Evolutionary conservation across 768 basidiomycete genomes (phyloP), one percentile per base, ranked within the genome.

Genomic region (Termitomyces sp.): DNA sequence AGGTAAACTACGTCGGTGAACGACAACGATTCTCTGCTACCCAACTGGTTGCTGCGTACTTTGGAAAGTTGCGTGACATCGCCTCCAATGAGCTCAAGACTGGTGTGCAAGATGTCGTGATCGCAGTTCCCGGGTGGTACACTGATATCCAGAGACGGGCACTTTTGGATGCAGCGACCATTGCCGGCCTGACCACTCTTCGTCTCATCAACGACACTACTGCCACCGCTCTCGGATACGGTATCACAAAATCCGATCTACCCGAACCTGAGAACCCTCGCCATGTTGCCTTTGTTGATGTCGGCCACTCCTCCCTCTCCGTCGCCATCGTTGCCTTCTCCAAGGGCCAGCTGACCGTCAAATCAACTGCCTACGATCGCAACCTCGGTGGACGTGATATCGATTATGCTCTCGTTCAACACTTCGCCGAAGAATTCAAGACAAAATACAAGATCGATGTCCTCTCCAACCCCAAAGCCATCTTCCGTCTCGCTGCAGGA

Each of bases 381-480:
- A 87, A 98, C 70, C 85, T 98, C 63, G 96, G 97, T 67, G 96
- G 97, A 36, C 92, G 95, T 54, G 93, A 98, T 73, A 88, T 99
- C 72, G 97, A 99, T 78, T 87, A 84, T 67, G 93, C 88, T 18
- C 86, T 99, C 65, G 83, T 97, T 39, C 70, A 85, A 64, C 84
- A 98, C 77, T 98, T 98, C 69, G 82, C 95, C 9, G 73, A 82
- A 29, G 90, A 98, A 73, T 98, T 98, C 86, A 88, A 94, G 76
- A 70, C 74, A n/a, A 98, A 97, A 72, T 98, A 98, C 85, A 97
- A 94, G 75, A 93, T 98, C 69, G 95, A 98, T 71, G 94, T 98
- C 65, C 71, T 93, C 67, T 83, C 82, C 62, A 94, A 81, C 74
- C 90, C 93, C 64, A 98, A 98, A 73, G 97, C 94, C 33, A 81